Evolutionary conservation across 805 yeast genomes (phyloP), one percentile per base, ranked within the genome.

Genomic region (Ogataea ramenticola): DNA sequence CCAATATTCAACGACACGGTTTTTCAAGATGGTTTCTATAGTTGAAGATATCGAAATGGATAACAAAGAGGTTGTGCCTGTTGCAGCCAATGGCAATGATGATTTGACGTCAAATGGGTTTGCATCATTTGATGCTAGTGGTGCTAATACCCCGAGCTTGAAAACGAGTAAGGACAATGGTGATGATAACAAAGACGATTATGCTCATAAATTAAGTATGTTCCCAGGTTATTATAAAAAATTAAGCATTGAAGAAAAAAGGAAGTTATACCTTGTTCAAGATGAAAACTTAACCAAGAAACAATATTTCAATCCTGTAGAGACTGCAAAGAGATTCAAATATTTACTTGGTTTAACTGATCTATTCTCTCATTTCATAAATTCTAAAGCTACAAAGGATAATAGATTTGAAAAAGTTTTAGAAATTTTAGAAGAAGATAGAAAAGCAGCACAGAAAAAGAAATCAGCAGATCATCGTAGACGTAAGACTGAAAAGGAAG

Each of bases 401-500:
- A 74, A 77, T 12, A 67, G 64, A 21, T 78, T 82, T 54, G 68
- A 70, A 41, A 60, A 70, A 47, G 82, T 81, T 14, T 61, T 81
- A 41, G 69, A 75, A 29, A 53, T 65, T 40, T 56, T 75, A 35
- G 62, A 64, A 24, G 44, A 54, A 30, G 65, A 62, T 39, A 39
- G 40, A 22, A 30, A 24, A 49, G 50, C 35, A 19, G 37, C 55
- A 8, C 47, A 48, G 15, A 48, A 46, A 39, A 49, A 51, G 41
- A 43, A 47, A 7, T 45, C 53, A 19, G 52, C 49, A 19, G 70
- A 67, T 41, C 70, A 67, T 44, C 71, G 83, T 54, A 70, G 85
- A 56, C 70, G 89, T 47, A 81, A 81, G 54, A 81, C 87, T 3
- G 90, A 83, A 53, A 76, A 79, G 56, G 90, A 84, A 58, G 93